phyloP scores from a whole-genome alignment of 495 filamentous ascomycete genomes.

The Lepraria neglecta region DNA sequence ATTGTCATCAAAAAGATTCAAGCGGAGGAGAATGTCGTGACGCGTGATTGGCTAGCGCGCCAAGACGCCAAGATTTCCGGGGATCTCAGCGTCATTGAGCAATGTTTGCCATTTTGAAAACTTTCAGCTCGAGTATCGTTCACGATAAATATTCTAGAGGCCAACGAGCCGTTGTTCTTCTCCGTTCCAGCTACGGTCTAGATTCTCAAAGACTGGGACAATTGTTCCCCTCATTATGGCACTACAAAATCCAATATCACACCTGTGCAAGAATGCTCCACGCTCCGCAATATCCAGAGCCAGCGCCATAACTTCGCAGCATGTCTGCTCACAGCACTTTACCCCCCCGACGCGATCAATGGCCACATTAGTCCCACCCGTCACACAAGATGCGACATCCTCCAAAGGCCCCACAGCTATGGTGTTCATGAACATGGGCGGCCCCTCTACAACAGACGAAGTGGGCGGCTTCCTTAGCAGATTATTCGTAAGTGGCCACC shows the following conservation, averaged over 20 bases:
- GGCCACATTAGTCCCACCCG: slow-evolving; percentile 65
- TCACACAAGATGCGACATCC: slow-evolving; percentile 59
- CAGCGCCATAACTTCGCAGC: not conserved
- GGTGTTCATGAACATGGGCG: slow-evolving; percentile 99
- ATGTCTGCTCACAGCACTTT: not conserved
- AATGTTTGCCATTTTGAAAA: too few species aligned
- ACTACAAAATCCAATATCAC: slow-evolving; percentile 7
- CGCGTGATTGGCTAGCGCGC: too few species aligned
- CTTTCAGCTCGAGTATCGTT: too few species aligned
- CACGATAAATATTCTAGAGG: too few species aligned
- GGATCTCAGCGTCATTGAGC: slow-evolving; percentile 11
- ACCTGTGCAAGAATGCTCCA: slow-evolving; percentile 4
- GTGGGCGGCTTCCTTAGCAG: slow-evolving; percentile 89
- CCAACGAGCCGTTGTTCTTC: not conserved
- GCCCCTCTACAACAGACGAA: slow-evolving; percentile 80
- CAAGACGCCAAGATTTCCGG: too few species aligned
- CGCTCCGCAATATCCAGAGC: not conserved
- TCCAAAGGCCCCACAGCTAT: slow-evolving; percentile 79
- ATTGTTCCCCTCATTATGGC: slow-evolving; percentile 10
- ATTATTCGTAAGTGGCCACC: slow-evolving; percentile 63
- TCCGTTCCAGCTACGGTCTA: not conserved
- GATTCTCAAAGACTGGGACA: not conserved
- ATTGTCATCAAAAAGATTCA: too few species aligned
- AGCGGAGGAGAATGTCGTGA: too few species aligned
- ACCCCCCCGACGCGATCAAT: slow-evolving; percentile 37